Evolutionary conservation across 352 stramenopile species (phyloP).

Genomic region (Halophytophthora polymorphica): DNA sequence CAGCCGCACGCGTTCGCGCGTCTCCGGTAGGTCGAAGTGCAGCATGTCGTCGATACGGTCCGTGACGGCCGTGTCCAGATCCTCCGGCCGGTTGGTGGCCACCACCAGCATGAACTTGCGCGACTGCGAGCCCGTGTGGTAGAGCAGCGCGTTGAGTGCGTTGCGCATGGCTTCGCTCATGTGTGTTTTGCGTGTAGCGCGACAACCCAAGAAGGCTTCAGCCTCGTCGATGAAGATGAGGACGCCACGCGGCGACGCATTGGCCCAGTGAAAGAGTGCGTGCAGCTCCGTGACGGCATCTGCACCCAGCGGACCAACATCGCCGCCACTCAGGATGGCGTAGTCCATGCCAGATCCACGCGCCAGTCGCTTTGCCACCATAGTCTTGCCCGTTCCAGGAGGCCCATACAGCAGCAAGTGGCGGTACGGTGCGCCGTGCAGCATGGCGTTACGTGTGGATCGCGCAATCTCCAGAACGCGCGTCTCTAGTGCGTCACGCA

Average conservation of each 20-base stretch:
- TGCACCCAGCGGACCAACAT: slow-evolving; percentile 75
- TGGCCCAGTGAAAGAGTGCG: slow-evolving; percentile 80
- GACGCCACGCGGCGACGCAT: slow-evolving; percentile 61
- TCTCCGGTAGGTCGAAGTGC: slow-evolving; percentile 71
- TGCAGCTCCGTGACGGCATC: slow-evolving; percentile 82
- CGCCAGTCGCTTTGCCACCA: slow-evolving; percentile 83
- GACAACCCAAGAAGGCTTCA: slow-evolving; percentile 76
- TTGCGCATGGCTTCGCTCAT: slow-evolving; percentile 85
- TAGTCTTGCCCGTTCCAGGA: slow-evolving; percentile 84
- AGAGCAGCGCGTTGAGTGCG: slow-evolving; percentile 80
- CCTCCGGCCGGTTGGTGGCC: slow-evolving; percentile 80
- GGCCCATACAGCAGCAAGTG: slow-evolving; percentile 85
- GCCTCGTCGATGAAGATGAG: slow-evolving; percentile 90
- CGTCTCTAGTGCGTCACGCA: slow-evolving; percentile 49
- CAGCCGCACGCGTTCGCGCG: slow-evolving; percentile 53
- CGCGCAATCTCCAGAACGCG: slow-evolving; percentile 60
- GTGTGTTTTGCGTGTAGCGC: slow-evolving; percentile 72
- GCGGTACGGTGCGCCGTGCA: slow-evolving; percentile 69
- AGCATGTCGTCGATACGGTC: slow-evolving; percentile 84
- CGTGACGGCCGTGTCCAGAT: slow-evolving; percentile 73
- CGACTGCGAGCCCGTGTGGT: slow-evolving; percentile 71
- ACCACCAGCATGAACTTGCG: slow-evolving; percentile 81
- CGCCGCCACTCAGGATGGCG: slow-evolving; percentile 80
- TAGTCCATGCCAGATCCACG: slow-evolving; percentile 71
- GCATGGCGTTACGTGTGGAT: slow-evolving; percentile 56